phyloP scores from a whole-genome alignment of 1,139 yeast species.

The Arxiozyma telluris region DNA sequence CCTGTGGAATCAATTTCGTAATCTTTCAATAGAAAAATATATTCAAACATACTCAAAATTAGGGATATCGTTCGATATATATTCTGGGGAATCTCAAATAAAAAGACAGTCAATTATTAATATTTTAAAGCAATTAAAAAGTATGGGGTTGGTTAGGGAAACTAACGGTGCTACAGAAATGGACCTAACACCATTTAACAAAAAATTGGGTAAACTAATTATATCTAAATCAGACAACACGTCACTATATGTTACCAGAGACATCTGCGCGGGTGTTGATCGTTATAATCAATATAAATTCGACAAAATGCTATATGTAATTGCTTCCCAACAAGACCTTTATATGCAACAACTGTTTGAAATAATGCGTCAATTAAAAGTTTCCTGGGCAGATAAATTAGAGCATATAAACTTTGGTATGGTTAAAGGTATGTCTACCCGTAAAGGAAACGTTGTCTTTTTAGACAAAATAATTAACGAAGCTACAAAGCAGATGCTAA shows the following conservation, averaged over 20 bases:
- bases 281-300: conserved; percentile 78
- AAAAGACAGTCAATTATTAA: conserved; percentile 59
- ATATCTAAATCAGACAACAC: conserved; percentile 96
- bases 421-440: conserved; percentile 97
- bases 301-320: conserved; percentile 92
- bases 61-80: conserved; percentile 76
- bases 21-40: conserved; percentile 75
- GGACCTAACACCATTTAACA: conserved; percentile 75
- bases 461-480: conserved; percentile 88
- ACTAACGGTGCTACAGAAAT: conserved; percentile 89
- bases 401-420: conserved; percentile 90
- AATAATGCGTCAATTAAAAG: conserved; percentile 83
- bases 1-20: conserved; percentile 84
- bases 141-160: conserved; percentile 64
- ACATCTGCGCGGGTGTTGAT: conserved; percentile 90
- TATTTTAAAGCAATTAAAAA: conserved; percentile 54
- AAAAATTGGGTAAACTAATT: conserved; percentile 86
- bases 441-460: conserved; percentile 97
- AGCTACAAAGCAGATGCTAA: conserved; percentile 91
- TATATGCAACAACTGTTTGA: conserved; percentile 92
- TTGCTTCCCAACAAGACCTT: conserved; percentile 95
- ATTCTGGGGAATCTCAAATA: conserved; percentile 95
- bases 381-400: conserved; percentile 72
- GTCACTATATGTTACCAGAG: conserved; percentile 87
- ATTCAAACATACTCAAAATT: conserved; percentile 83